These are phyloP conservation scores for Diaporthe citrichinensis DNA, from an alignment of 2,329 filamentous ascomycete species.

Conservation along the genomic window DNA sequence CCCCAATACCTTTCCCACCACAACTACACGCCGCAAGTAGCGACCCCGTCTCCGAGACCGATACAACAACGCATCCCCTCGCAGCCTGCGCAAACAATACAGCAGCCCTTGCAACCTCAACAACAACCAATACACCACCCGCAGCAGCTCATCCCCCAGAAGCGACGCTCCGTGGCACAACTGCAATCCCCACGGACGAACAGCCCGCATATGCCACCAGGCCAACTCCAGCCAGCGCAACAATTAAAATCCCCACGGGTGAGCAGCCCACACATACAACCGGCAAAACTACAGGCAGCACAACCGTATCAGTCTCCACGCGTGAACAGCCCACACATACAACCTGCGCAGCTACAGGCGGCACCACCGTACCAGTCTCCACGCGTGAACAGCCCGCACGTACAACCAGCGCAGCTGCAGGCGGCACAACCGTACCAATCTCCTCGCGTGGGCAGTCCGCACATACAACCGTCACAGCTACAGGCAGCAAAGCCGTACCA, in stretches of 20 bases:
- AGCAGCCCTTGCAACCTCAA: slow-evolving; percentile 36
- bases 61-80: slow-evolving; percentile 45
- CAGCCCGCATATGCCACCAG: slow-evolving; percentile 29
- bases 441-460: not conserved
- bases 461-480: slow-evolving; percentile 22
- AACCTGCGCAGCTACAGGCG: slow-evolving; percentile 26
- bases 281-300: slow-evolving; percentile 21
- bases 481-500: slow-evolving; percentile 11
- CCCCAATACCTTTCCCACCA: slow-evolving; percentile 46
- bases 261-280: slow-evolving; percentile 6
- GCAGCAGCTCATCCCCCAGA: slow-evolving; percentile 28
- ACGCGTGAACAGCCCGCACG: not conserved
- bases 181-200: slow-evolving; percentile 10
- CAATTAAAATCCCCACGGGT: not conserved
- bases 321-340: slow-evolving; percentile 17
- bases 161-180: slow-evolving; percentile 22
- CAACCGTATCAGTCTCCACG: not conserved
- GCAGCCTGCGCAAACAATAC: slow-evolving; percentile 8
- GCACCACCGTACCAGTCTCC: not conserved
- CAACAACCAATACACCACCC: slow-evolving; percentile 49
- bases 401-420: slow-evolving; percentile 30
- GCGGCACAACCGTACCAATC: not conserved
- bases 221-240: not conserved
- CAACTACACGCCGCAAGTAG: slow-evolving; percentile 53
- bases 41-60: slow-evolving; percentile 41